Percentiles rank a stretch among this genome's conserved stretches.
Evolutionary conservation across 2,329 filamentous ascomycete species (phyloP).

Genomic region (Dactylellina haptotyla): DNA sequence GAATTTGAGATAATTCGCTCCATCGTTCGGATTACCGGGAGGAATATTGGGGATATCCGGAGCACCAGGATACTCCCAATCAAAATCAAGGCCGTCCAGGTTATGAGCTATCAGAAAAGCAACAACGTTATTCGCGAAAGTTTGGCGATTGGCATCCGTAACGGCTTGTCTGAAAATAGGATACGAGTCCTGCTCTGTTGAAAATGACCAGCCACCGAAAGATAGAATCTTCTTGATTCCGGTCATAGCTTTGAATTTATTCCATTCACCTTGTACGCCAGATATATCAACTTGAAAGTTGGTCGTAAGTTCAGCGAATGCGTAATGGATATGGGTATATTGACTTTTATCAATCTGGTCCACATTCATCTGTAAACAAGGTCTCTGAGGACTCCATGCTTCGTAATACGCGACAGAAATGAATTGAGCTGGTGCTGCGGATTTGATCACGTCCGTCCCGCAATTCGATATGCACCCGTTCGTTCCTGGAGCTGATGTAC

Average conservation of each 20-base stretch:
- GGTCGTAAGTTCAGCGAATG: slow-evolving; percentile 57
- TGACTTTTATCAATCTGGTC: slow-evolving; percentile 47
- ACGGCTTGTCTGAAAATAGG: slow-evolving; percentile 59
- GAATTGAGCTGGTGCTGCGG: slow-evolving; percentile 12
- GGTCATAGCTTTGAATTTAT: slow-evolving; percentile 59
- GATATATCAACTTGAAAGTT: slow-evolving; percentile 35
- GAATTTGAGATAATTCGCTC: slow-evolving; percentile 58
- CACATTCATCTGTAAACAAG: slow-evolving; percentile 50
- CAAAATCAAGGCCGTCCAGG: slow-evolving; percentile 65
- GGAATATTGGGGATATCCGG: slow-evolving; percentile 58
- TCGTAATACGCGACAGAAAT: slow-evolving; percentile 55
- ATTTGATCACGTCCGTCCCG: slow-evolving; percentile 27
- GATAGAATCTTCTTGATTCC: slow-evolving; percentile 59
- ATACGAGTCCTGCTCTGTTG: slow-evolving; percentile 56
- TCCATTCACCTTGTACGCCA: slow-evolving; percentile 58
- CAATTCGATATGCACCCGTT: slow-evolving; percentile 56
- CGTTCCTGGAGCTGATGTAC: slow-evolving; percentile 55
- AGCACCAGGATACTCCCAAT: slow-evolving; percentile 63
- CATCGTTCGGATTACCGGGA: slow-evolving; percentile 56
- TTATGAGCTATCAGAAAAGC: slow-evolving; percentile 62
- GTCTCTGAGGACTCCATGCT: slow-evolving; percentile 39
- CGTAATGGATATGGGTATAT: slow-evolving; percentile 58
- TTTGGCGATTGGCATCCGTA: slow-evolving; percentile 57
- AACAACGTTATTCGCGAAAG: slow-evolving; percentile 61
- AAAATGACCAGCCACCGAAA: slow-evolving; percentile 57